Percentiles rank a stretch among this genome's conserved stretches.
phyloP scores from a whole-genome alignment of 2,329 filamentous ascomycete genomes.

The Claviceps fusiformis region DNA sequence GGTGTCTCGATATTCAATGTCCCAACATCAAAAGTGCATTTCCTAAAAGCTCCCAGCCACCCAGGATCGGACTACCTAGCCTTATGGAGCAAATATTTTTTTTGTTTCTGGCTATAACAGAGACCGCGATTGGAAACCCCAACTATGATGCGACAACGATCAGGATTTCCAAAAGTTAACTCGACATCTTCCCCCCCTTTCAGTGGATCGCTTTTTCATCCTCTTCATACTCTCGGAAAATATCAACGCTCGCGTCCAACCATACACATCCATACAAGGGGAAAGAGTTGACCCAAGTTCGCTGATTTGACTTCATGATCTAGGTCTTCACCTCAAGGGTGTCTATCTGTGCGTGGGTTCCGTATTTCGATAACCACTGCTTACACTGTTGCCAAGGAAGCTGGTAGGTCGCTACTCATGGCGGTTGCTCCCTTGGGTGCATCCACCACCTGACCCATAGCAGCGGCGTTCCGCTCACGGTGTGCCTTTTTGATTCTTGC shows the following conservation, averaged over 20 bases:
- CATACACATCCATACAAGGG: neutral
- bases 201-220: neutral
- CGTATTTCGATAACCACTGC: no score
- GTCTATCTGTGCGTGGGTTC: neutral
- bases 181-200: neutral
- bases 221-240: neutral
- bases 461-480: conserved; percentile 1
- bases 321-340: neutral
- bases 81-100: neutral
- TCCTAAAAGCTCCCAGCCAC: no score
- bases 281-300: neutral
- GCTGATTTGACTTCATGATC: neutral
- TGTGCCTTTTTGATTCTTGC: neutral
- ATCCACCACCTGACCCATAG: neutral
- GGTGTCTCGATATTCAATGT: no score
- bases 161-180: neutral
- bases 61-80: neutral
- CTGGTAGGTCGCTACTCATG: neutral
- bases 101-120: neutral
- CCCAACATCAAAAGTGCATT: neutral
- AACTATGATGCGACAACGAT: neutral
- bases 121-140: neutral
- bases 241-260: neutral
- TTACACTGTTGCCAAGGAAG: no score
- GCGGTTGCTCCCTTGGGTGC: neutral